Conservation (phyloP, 2,329 filamentous ascomycete species). For the Byssothecium circinans region DNA sequence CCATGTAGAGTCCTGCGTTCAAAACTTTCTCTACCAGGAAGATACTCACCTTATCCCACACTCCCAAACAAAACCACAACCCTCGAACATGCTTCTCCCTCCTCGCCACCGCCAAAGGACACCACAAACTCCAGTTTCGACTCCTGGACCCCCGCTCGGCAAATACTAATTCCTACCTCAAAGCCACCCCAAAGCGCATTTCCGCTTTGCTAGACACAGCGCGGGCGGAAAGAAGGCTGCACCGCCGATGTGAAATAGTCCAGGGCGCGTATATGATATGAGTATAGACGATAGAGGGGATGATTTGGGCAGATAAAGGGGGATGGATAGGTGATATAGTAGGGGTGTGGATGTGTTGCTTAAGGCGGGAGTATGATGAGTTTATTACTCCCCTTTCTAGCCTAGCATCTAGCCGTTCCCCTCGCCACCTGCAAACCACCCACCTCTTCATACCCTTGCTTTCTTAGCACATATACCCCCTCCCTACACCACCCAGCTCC, state of each 20-base stretch:
- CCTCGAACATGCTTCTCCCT: constrained; percentile 57
- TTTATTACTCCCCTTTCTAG: constrained; percentile 50
- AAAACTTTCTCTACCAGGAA: no score
- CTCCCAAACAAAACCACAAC: neutral
- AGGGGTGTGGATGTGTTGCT: constrained; percentile 69
- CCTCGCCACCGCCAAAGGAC: constrained; percentile 83
- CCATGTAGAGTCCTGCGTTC: no score
- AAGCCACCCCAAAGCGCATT: constrained; percentile 49
- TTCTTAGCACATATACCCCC: constrained; percentile 51
- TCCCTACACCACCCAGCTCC: constrained; percentile 29
- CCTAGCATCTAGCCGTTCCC: constrained; percentile 41
- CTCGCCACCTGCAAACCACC: constrained; percentile 82
- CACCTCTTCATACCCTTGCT: constrained; percentile 62
- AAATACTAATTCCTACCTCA: constrained; percentile 65
- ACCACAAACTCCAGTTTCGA: constrained; percentile 78
- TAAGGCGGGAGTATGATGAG: constrained; percentile 61
- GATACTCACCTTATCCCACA: neutral
- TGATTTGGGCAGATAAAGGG: constrained; percentile 59
- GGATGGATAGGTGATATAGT: constrained; percentile 68
- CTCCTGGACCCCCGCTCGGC: constrained; percentile 75
- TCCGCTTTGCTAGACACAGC: constrained; percentile 52
- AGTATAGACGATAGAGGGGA: constrained; percentile 50
- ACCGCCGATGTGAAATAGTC: constrained; percentile 60
- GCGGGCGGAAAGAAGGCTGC: constrained; percentile 47
- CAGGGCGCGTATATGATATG: constrained; percentile 59